Conservation (phyloP, 768 basidiomycete species). For the Pleurotus giganteus region DNA sequence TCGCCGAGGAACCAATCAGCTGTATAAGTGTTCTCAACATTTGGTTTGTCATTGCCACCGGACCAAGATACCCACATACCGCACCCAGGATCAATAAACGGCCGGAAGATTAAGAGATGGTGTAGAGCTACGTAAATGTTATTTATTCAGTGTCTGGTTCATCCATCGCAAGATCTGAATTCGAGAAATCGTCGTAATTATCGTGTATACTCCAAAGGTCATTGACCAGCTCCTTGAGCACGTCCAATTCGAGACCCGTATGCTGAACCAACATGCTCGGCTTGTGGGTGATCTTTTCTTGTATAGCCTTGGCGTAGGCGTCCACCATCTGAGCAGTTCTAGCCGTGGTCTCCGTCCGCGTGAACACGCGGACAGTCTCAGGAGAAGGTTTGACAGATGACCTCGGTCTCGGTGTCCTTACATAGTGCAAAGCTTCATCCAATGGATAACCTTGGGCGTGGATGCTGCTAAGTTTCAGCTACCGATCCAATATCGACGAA, state of each 20-base stretch:
- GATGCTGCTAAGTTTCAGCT: conserved; percentile 29
- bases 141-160: background rate
- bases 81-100: background rate
- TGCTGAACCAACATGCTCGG: conserved; percentile 25
- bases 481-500: background rate
- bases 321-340: conserved; percentile 41
- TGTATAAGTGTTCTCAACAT: background rate
- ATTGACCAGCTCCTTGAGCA: conserved; percentile 53
- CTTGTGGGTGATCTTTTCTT: conserved; percentile 39
- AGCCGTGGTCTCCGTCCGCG: conserved; percentile 44
- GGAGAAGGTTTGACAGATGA: conserved; percentile 14
- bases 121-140: background rate
- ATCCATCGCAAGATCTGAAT: background rate
- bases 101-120: background rate
- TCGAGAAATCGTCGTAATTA: conserved; percentile 26
- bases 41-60: background rate
- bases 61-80: background rate
- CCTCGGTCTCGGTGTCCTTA: conserved; percentile 29
- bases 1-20: conserved; percentile 1
- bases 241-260: conserved; percentile 50
- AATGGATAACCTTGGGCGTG: conserved; percentile 55
- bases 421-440: conserved; percentile 56
- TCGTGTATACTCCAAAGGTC: conserved; percentile 62
- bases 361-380: conserved; percentile 27
- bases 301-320: conserved; percentile 50